phyloP scores from a whole-genome alignment of 2,329 filamentous ascomycete genomes.

The Penicillium nordicum region DNA sequence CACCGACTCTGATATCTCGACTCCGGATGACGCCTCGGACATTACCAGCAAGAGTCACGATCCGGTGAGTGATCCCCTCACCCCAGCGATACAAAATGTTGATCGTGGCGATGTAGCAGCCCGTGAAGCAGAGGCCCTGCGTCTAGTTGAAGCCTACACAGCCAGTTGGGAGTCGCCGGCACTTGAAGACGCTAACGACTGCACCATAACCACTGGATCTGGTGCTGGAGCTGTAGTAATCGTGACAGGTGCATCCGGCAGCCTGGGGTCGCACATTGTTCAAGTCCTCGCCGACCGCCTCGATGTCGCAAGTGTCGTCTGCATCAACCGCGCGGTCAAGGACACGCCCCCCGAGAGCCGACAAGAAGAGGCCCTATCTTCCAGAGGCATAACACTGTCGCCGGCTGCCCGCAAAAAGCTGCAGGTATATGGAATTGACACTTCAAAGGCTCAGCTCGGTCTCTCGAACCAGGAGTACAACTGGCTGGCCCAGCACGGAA shows the following conservation, averaged over 20 bases:
- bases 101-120: background rate
- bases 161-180: background rate
- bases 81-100: background rate
- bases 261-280: background rate
- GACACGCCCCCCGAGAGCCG: no score
- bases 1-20: no score
- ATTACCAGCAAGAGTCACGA: no score
- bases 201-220: background rate
- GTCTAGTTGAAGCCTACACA: background rate
- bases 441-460: constrained; percentile 49
- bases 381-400: background rate
- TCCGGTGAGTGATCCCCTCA: background rate
- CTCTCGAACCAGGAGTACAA: constrained; percentile 42
- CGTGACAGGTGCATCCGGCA: background rate
- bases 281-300: background rate
- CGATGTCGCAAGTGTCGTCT: background rate
- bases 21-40: no score
- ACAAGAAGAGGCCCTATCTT: background rate
- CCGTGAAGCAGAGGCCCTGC: background rate
- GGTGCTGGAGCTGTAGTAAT: background rate
- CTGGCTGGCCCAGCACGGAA: constrained; percentile 39
- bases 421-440: constrained; percentile 49
- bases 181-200: background rate
- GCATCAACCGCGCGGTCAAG: background rate
- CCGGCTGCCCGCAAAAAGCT: constrained; percentile 34